Base-by-base conservation (phyloP, 164 flowering plant species). In the Stephania yunnanensis region DNA sequence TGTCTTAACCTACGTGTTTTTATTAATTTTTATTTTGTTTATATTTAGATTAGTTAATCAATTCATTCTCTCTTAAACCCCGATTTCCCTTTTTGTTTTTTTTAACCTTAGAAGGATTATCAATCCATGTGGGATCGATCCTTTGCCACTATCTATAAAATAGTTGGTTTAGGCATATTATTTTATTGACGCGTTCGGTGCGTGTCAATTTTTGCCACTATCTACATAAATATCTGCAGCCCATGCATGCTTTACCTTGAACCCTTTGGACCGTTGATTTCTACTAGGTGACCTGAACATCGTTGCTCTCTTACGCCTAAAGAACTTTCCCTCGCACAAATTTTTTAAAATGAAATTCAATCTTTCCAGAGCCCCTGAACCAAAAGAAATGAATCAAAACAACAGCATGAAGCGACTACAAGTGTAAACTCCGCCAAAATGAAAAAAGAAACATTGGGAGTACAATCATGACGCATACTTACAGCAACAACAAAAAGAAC, bases 211-310 rank as follows among this genome's bases (percentile, higher is more conserved):
- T 25, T 25, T 25, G 25, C 25, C 25, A 25, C 25, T 25, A 25
- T 25, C 77, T 92, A 74, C 63, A 92, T 36, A 73, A 77, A 76
- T n/a, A n/a, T n/a, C n/a, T n/a, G n/a, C n/a, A n/a, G n/a, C n/a
- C n/a, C n/a, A n/a, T n/a, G n/a, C n/a, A n/a, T 94, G 97, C 84
- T 91, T 94, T 61, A 91, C 89, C 81, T 85, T 94, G 71, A 94
- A 84, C 10, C 97, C 92, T 80, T 87, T 89, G 12, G 88, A 88
- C 81, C 98, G 89, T 68, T 81, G 89, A 77, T 74, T 86, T 77
- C 97, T 86, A 66, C 95, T 83, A 30, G 97, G 91, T 15, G 95
- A 87, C 85, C 75, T 87, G 71, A 90, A 87, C 97, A 91, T 91
- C 53, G 44, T 68, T 25, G 50, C 53, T 10, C 55, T 10, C 55